Evolutionary conservation across 768 basidiomycete genomes (phyloP), one percentile per base, ranked within the genome.

Genomic region (Xerocomus potaroensis): DNA sequence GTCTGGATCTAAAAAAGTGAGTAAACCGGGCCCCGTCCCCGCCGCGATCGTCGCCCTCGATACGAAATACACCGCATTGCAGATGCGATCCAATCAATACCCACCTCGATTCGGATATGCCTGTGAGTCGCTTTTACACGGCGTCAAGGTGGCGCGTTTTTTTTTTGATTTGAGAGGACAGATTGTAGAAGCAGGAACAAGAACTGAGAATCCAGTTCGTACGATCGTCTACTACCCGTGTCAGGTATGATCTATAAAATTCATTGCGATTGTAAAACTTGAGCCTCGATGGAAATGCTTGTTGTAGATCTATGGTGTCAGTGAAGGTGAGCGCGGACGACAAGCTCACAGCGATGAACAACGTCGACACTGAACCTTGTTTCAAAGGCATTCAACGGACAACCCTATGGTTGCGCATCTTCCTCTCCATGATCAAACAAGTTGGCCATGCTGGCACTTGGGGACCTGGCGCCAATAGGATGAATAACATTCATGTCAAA

Each of bases 271-370:
- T 23, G 19, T 30, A 11, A 2, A 16, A 16, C n/a, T 46, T 37
- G 8, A 39, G 16, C 8, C 14, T 23, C 18, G n/a, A 11, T 19
- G 22, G 22, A 39, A n/a, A 12, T 16, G 16, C 23, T 31, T 23
- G n/a, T n/a, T n/a, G 6, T 65, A 71, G 65, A 69, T 76, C 1
- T 76, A 72, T 50, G 72, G 74, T 3, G 48, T 73, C 12, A 69
- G 73, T 14, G 58, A 70, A 61, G 72, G 70, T 69, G 31, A 40
- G 56, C 44, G 9, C 3, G 18, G 5, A 1, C 3, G 19, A n/a
- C 1, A 8, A 41, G 29, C 2, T 21, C 11, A 21, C 11, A 18
- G 21, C 4, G 12, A 15, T 11, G 6, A 1, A 11, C 24, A 23
- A 45, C 14, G 31, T 9, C 12, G 26, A 22, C 11, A 41, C 19